Conservation (phyloP, 169 alveolate species). For the Babesia gibsoni region DNA sequence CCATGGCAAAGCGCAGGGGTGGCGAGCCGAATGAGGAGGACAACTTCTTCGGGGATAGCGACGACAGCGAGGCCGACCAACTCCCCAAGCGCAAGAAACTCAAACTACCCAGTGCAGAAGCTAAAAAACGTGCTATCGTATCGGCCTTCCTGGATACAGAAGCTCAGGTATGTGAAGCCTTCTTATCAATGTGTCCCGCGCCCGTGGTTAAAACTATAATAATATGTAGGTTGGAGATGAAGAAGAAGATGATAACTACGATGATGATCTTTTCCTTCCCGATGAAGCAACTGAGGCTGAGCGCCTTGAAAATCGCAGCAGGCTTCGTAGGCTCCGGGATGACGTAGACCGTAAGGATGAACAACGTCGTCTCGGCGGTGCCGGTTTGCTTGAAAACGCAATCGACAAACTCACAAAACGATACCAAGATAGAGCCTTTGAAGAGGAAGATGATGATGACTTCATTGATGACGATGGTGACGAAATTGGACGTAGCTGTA, state of each 20-base stretch:
- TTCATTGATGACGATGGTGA: conserved; percentile 65
- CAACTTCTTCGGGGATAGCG: not conserved
- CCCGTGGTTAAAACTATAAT: not conserved
- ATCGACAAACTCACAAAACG: conserved; percentile 79
- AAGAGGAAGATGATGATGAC: conserved; percentile 69
- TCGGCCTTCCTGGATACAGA: conserved; percentile 84
- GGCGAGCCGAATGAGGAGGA: conserved; percentile 4
- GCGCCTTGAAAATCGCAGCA: conserved; percentile 68
- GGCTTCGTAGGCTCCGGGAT: conserved; percentile 59
- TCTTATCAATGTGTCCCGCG: not conserved
- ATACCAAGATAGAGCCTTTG: conserved; percentile 75
- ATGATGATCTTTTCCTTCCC: conserved; percentile 43
- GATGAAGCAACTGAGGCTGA: conserved; percentile 73
- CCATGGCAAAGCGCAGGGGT: conserved; percentile 14
- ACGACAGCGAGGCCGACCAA: conserved; percentile 17
- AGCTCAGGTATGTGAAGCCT: conserved; percentile 74
- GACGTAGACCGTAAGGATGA: conserved; percentile 59
- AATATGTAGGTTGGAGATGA: conserved; percentile 77
- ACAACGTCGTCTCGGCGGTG: conserved; percentile 77
- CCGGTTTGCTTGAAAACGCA: conserved; percentile 79
- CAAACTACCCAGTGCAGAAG: conserved; percentile 36
- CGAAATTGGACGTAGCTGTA: conserved; percentile 53
- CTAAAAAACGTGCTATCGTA: conserved; percentile 48
- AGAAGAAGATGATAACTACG: conserved; percentile 79
- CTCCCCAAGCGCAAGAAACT: conserved; percentile 30